Evolutionary conservation across 345 rosid genomes (phyloP), one percentile per base, ranked within the genome.

Genomic region (Eutrema yunnanense): DNA sequence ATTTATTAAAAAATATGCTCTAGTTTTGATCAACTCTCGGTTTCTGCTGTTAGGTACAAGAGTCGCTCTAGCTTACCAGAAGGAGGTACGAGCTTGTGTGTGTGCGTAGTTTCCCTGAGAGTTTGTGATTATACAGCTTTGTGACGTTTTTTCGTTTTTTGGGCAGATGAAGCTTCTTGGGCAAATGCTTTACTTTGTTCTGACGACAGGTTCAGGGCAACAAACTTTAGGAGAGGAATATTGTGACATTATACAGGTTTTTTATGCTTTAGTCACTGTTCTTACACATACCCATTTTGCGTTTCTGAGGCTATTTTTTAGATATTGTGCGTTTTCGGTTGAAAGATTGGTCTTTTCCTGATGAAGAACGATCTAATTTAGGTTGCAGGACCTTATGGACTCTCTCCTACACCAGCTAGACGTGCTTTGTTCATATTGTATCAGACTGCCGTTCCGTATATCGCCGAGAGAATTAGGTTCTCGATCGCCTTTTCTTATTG

Each of bases 181-280:
- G 6, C 96, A 91, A 76, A 89, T 91, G 91, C 90, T 94, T 69
- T 95, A 92, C 80, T 95, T 83, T 70, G 85, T 92, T 67, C 69
- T 95, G 33, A 92, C 99, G 6, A 95, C 97, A 3, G 97, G 99
- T 44, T 87, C 99, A 4, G 97, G 98, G 9, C 98, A 88, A 69
- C 98, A 92, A 82, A 90, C 99, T 1, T 83, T 95, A 65, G 99
- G 99, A 34, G 98, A 95, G 77, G 98, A 92, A 37, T 95, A 92
- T 62, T 95, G 99, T 73, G 99, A 92, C 78, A 85, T 95, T 34
- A 90, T 87, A 77, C 96, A 95, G 99, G 98, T 89, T 58, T 22
- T 63, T 63, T 49, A 2, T 44, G 3, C 29, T 63, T 62, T 19
- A n/a, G 1, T 38, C 48, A 37, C 14, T 34, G 13, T 42, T 19